A percentile compares a stretch with the other conserved stretches of the same genome.
Conservation (phyloP, 805 yeast genomes). For the Clavispora asparagi region DNA sequence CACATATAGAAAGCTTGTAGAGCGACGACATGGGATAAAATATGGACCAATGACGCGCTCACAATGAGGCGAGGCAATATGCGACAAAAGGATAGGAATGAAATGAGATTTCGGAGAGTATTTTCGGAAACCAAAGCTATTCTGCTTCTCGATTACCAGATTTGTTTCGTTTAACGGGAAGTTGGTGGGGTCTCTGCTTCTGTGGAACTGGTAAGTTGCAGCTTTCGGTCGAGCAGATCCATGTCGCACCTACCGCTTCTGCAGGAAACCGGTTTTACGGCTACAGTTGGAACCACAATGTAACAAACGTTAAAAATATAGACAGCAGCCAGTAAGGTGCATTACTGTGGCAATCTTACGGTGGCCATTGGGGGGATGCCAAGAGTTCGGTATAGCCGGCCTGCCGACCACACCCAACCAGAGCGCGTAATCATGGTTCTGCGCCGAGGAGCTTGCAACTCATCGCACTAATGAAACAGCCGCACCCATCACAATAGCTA, state of each 20-base stretch:
- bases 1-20: conserved; percentile 55
- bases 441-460: not conserved
- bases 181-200: not conserved
- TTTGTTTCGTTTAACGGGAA: too few relatives aligned
- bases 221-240: not conserved
- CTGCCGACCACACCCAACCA: not conserved
- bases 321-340: not conserved
- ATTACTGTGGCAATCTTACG: not conserved
- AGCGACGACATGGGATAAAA: conserved; percentile 31
- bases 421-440: not conserved
- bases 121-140: not conserved
- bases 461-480: not conserved
- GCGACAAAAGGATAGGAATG: too few relatives aligned
- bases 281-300: not conserved
- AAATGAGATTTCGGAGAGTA: not conserved
- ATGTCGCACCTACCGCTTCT: not conserved
- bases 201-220: not conserved
- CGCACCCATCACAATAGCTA: too few relatives aligned
- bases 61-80: too few relatives aligned
- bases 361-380: not conserved
- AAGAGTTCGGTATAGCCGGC: not conserved
- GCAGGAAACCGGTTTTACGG: not conserved
- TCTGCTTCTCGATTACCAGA: too few relatives aligned
- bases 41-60: too few relatives aligned
- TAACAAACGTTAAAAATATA: not conserved